Base-by-base conservation (phyloP, 495 filamentous ascomycete genomes). In the Penicillium alfredii region DNA sequence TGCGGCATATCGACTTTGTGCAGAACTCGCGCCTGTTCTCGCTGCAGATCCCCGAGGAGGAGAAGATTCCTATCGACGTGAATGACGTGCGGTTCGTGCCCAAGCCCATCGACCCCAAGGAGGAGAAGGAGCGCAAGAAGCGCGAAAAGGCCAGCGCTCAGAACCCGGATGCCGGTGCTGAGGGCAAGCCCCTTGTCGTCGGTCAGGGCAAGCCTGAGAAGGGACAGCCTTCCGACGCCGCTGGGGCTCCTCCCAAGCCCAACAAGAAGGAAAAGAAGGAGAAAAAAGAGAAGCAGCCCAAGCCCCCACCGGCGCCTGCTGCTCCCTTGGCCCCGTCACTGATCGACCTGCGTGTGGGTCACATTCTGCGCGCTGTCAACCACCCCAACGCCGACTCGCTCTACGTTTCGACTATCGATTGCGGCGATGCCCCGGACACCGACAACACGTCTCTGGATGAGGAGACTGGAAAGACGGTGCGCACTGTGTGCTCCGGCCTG, bases 321-420 rank as follows among this genome's bases (percentile, higher is more conserved):
- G 74, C 80, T 5, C 78, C 83, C 2, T 73, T 88, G 4, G 85
- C 86, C 1, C 93, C 93, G 7, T 74, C 74, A 36, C 72, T 93
- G 24, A 94, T 98, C 53, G 93, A 98, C 55, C 78, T 98, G 25
- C 81, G 92, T 31, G 88, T 97, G 34, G 92, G 93, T 35, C 92
- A 98, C 70, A 95, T 98, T 51, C 78, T 98, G 50, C 86, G 92
- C 65, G 89, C 88, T 12, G 75, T 87, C 64, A 84, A 86, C 55
- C 92, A 98, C 71, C 93, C 92, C 30, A 92, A 97, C 53, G 92
- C 92, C 42, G 92, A 98, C 68, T 89, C 84, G 8, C 77, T 98
- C 15, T 98, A 78, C 60, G 92, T 98, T 36, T 92, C 85, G 37
- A 96, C 88, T n/a, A 94, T 98, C 54, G 87, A 86, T 41, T 88